Evolutionary conservation across 2,329 filamentous ascomycete species (phyloP).

Genomic region (Aaosphaeria pasadenensis): DNA sequence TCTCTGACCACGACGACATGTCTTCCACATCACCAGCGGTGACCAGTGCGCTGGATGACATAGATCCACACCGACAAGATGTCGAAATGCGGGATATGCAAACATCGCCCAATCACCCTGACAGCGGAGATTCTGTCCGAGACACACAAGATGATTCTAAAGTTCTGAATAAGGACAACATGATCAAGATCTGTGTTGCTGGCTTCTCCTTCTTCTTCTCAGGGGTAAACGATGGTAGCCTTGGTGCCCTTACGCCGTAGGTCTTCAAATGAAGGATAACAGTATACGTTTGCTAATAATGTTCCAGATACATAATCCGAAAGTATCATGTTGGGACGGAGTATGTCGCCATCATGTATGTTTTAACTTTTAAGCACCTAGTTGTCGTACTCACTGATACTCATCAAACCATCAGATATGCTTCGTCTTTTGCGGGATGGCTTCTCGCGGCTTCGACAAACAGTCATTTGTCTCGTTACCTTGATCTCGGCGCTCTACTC

Average conservation of each 20-base stretch:
- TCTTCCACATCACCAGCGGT: too few relatives aligned
- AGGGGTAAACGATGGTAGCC: conserved; percentile 62
- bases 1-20: too few relatives aligned
- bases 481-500: conserved; percentile 58
- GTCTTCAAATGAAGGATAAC: too few relatives aligned
- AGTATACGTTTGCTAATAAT: too few relatives aligned
- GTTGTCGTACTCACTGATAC: not conserved
- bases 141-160: not conserved
- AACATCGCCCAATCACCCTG: not conserved
- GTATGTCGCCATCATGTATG: conserved; percentile 45
- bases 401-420: conserved; percentile 13
- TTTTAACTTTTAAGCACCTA: not conserved
- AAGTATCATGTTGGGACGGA: conserved; percentile 54
- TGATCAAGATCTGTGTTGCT: conserved; percentile 3
- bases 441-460: conserved; percentile 57
- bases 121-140: too few relatives aligned
- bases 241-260: conserved; percentile 63
- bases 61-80: not conserved
- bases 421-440: conserved; percentile 59
- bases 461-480: conserved; percentile 50
- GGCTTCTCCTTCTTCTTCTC: conserved; percentile 64
- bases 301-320: conserved; percentile 43
- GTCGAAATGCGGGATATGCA: conserved; percentile 1
- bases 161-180: not conserved
- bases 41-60: too few relatives aligned